Conservation (phyloP, 176 grass and related monocot species). For the Bolboschoenus planiculmis region DNA sequence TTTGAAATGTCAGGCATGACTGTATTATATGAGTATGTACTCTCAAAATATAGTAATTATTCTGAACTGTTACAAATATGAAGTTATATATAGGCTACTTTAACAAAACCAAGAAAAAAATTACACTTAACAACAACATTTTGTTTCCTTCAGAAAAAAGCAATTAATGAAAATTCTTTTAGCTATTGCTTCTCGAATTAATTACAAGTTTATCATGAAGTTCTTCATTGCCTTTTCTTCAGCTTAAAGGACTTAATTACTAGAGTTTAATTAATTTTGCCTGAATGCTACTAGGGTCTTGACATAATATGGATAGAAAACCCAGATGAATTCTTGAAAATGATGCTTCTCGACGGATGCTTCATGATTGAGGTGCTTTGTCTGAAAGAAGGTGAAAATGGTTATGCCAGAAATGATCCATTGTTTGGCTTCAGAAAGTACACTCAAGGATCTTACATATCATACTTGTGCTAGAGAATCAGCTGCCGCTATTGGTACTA, state of each 20-base stretch:
- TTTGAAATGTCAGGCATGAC: too few relatives aligned
- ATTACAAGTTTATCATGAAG: too few relatives aligned
- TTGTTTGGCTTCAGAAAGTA: constrained; percentile 32
- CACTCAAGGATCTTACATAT: constrained; percentile 5
- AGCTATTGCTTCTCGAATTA: too few relatives aligned
- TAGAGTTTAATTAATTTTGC: not conserved
- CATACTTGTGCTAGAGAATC: constrained; percentile 48
- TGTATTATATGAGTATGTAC: too few relatives aligned
- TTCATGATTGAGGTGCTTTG: constrained; percentile 48
- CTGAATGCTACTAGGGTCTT: constrained; percentile 8
- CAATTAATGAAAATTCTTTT: too few relatives aligned
- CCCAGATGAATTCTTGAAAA: constrained; percentile 27
- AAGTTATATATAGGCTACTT: too few relatives aligned
- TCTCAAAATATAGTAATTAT: too few relatives aligned
- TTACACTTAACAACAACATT: too few relatives aligned
- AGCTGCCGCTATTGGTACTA: constrained; percentile 29
- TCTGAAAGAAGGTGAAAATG: not conserved
- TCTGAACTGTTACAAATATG: too few relatives aligned
- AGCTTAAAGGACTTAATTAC: not conserved
- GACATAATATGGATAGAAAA: constrained; percentile 19
- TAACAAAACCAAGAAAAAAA: too few relatives aligned
- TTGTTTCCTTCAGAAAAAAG: too few relatives aligned
- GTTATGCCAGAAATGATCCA: constrained; percentile 38
- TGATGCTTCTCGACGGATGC: constrained; percentile 48
- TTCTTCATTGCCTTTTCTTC: not conserved